These are phyloP conservation scores for Hymenoscyphus repandus DNA, from an alignment of 2,329 filamentous ascomycete genomes.

Conservation along the genomic window DNA sequence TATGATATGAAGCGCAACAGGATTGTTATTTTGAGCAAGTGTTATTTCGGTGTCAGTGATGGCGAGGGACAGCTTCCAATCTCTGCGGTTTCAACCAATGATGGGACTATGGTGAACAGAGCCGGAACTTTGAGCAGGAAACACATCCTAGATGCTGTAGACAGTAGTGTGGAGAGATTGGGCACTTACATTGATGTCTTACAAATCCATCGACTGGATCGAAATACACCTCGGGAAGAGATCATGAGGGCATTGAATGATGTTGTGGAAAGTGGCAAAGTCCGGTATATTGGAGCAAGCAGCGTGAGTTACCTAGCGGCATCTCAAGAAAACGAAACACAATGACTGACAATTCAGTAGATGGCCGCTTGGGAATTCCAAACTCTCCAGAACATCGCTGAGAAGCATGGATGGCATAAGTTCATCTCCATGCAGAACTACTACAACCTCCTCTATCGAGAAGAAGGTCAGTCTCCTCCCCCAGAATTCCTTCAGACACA, in stretches of 20 bases:
- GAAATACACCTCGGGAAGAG: slow-evolving; percentile 47
- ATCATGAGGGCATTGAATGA: slow-evolving; percentile 59
- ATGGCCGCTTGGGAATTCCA: slow-evolving; percentile 52
- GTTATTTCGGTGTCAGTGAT: slow-evolving; percentile 43
- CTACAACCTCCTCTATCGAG: slow-evolving; percentile 54
- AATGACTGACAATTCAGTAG: slow-evolving; percentile 32
- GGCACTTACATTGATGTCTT: slow-evolving; percentile 48
- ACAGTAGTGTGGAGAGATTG: slow-evolving; percentile 48
- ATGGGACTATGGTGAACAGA: slow-evolving; percentile 40
- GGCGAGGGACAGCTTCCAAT: slow-evolving; percentile 31
- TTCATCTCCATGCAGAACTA: slow-evolving; percentile 57
- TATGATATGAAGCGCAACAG: slow-evolving; percentile 60
- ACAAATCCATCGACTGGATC: slow-evolving; percentile 56
- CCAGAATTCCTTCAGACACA: no score
- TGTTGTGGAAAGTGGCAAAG: slow-evolving; percentile 53
- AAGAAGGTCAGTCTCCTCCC: slow-evolving; percentile 39
- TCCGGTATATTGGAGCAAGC: slow-evolving; percentile 48
- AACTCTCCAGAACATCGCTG: slow-evolving; percentile 50
- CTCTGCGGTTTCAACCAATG: slow-evolving; percentile 44
- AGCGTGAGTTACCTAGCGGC: slow-evolving; percentile 19
- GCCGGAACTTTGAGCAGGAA: slow-evolving; percentile 51
- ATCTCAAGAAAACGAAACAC: not conserved
- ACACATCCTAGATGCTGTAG: slow-evolving; percentile 60
- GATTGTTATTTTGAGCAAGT: slow-evolving; percentile 61
- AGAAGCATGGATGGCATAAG: slow-evolving; percentile 53